Percentiles rank a stretch among this genome's conserved stretches.
Evolutionary conservation across 2,329 filamentous ascomycete genomes (phyloP).

Genomic region (Chrysosporium queenslandicum): DNA sequence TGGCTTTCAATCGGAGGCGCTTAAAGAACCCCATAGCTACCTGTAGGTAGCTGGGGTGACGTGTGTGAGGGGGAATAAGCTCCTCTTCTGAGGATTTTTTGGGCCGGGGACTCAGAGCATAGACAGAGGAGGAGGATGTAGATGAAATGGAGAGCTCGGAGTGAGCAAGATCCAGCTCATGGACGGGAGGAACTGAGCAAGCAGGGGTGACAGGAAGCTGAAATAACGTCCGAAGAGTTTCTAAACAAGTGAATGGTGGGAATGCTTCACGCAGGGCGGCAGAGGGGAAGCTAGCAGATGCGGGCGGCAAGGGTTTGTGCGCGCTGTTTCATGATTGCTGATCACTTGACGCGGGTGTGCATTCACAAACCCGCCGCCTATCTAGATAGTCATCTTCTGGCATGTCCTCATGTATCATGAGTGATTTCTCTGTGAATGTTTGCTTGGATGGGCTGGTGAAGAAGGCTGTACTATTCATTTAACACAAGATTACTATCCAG

Average conservation of each 20-base stretch:
- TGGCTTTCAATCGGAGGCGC: slow-evolving; percentile 20
- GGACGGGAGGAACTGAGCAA: background rate
- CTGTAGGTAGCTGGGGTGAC: background rate
- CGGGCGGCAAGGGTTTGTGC: background rate
- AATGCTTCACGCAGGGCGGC: background rate
- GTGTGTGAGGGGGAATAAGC: no score
- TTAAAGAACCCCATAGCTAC: slow-evolving; percentile 21
- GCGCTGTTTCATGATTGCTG: slow-evolving; percentile 1
- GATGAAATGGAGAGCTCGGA: background rate
- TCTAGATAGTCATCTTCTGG: no score
- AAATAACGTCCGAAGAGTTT: background rate
- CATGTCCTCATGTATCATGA: no score
- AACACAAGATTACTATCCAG: no score
- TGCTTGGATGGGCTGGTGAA: background rate
- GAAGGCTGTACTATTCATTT: no score
- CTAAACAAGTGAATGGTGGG: slow-evolving; percentile 1
- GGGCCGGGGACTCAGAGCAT: background rate
- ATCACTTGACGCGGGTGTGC: background rate
- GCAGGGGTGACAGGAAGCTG: background rate
- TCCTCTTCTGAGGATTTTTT: background rate
- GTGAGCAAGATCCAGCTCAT: background rate
- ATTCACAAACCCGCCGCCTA: background rate
- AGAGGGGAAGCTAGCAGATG: background rate
- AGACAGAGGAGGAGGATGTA: no score
- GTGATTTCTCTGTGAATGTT: background rate